phyloP scores from a whole-genome alignment of 2,329 filamentous ascomycete species.

The Lasiodiplodia theobromae region DNA sequence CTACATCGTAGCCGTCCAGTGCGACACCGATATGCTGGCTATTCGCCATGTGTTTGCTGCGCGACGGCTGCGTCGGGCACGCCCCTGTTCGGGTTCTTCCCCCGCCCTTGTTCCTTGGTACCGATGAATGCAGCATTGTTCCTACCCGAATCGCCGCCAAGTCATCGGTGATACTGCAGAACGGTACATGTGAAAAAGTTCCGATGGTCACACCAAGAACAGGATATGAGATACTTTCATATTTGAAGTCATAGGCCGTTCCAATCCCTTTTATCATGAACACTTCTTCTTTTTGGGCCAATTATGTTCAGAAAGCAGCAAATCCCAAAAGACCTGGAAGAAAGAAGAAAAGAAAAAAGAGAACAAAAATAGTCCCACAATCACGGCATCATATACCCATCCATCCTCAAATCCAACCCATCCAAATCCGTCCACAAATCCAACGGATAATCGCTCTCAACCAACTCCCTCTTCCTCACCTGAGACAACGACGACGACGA shows the following conservation, averaged over 20 bases:
- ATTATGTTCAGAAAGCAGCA: too few species aligned
- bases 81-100: neutral
- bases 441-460: slow-evolving; percentile 42
- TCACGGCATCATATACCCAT: slow-evolving; percentile 26
- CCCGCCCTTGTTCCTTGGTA: neutral
- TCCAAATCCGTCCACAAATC: slow-evolving; percentile 43
- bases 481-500: slow-evolving; percentile 33
- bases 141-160: neutral
- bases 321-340: neutral
- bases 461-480: slow-evolving; percentile 39
- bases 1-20: neutral
- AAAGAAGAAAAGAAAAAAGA: neutral
- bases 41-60: neutral
- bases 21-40: neutral
- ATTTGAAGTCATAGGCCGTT: too few species aligned
- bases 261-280: too few species aligned
- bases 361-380: neutral
- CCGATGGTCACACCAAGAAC: too few species aligned
- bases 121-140: neutral
- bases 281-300: too few species aligned
- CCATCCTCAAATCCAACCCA: slow-evolving; percentile 8
- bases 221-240: too few species aligned
- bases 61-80: neutral
- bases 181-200: too few species aligned
- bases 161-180: neutral